Evolutionary conservation across 495 filamentous ascomycete species (phyloP).

Genomic region (Hypomontagnella monticulosa): DNA sequence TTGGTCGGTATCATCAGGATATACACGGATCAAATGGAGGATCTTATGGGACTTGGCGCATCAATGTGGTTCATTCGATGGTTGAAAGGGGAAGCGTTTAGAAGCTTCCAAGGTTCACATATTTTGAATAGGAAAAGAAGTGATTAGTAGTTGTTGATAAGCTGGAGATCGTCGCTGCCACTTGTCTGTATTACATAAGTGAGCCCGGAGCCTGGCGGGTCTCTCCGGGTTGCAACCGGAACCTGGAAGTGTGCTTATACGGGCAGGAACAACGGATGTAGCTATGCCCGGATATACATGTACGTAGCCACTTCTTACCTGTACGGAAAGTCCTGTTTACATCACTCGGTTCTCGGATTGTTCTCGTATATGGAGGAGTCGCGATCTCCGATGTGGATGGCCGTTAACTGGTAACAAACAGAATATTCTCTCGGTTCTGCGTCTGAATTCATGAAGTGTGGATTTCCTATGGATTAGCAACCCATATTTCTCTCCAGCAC

Average conservation of each 20-base stretch:
- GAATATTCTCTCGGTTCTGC: not conserved
- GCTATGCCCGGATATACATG: not conserved
- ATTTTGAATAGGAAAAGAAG: slow-evolving; percentile 1
- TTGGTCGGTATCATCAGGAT: slow-evolving; percentile 5
- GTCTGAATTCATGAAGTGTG: too few relatives aligned
- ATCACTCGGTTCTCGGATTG: not conserved
- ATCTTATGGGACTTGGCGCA: slow-evolving; percentile 4
- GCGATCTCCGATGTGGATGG: not conserved
- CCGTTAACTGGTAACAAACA: not conserved
- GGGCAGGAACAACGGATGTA: not conserved
- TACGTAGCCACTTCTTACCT: not conserved
- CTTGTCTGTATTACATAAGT: slow-evolving; percentile 2
- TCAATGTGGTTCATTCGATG: not conserved
- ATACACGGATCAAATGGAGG: not conserved
- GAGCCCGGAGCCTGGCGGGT: slow-evolving; percentile 15
- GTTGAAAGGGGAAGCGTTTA: slow-evolving; percentile 1
- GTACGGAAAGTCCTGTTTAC: not conserved
- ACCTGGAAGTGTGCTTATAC: too few relatives aligned
- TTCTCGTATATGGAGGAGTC: not conserved
- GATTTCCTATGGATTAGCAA: too few relatives aligned
- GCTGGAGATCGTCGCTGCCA: slow-evolving; percentile 1
- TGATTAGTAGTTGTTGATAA: not conserved
- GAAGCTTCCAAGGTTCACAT: not conserved
- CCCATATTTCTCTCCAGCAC: too few relatives aligned
- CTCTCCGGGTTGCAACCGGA: slow-evolving; percentile 4